Conservation (phyloP, 2,329 filamentous ascomycete genomes). For the Exophiala spinifera region DNA sequence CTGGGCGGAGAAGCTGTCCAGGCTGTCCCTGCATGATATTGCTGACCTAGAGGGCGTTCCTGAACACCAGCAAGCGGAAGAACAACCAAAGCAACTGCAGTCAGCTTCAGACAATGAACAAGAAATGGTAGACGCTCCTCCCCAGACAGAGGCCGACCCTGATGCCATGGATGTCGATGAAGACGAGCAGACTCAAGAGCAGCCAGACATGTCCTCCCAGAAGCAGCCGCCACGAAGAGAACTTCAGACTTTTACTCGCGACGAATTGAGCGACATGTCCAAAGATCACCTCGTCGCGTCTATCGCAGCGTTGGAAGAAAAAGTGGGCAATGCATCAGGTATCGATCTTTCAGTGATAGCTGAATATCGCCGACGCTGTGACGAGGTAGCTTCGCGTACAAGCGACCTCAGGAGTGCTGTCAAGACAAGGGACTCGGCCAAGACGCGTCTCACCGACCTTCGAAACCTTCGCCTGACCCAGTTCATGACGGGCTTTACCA, state of each 20-base stretch:
- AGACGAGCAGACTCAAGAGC: conserved; percentile 52
- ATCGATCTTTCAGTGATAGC: conserved; percentile 86
- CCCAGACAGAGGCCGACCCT: conserved; percentile 75
- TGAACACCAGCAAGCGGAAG: not conserved
- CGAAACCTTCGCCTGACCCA: conserved; percentile 86
- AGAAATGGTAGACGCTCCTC: conserved; percentile 52
- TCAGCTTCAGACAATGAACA: conserved; percentile 4
- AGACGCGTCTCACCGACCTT: conserved; percentile 89
- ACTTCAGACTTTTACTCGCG: conserved; percentile 74
- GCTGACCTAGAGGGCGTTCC: conserved; percentile 54
- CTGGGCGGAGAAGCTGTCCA: conserved; percentile 86
- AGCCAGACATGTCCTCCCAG: conserved; percentile 29
- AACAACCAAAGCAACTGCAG: conserved; percentile 4
- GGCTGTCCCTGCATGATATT: conserved; percentile 78
- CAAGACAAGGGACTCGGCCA: conserved; percentile 74
- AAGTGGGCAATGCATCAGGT: conserved; percentile 72
- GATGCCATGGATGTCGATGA: conserved; percentile 34
- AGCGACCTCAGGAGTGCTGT: conserved; percentile 79
- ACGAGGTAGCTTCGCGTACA: conserved; percentile 77
- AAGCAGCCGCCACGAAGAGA: conserved; percentile 45
- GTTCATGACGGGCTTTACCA: conserved; percentile 97
- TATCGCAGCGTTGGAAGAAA: conserved; percentile 66
- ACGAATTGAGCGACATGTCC: conserved; percentile 62
- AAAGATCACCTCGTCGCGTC: conserved; percentile 61
- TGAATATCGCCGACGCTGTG: conserved; percentile 81